Evolutionary conservation across 2,329 filamentous ascomycete genomes (phyloP), one percentile per base, ranked within the genome.

Genomic region (Botrytis fragariae): DNA sequence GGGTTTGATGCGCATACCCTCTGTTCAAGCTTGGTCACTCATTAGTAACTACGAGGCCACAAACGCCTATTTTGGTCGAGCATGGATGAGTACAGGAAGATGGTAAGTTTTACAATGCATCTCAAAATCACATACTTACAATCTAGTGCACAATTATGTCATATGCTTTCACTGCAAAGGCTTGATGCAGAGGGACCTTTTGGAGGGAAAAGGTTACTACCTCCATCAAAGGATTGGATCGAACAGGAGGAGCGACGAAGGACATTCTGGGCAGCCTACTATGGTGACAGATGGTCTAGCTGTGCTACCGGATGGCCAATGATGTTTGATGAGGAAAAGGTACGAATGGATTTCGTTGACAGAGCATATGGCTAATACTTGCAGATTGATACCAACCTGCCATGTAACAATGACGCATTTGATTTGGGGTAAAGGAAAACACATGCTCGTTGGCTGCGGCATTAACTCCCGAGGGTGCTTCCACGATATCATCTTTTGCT

Each of bases 301-400:
- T 93, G 97, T 69, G 94, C 93, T 20, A 97, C 94, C 6, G 95
- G 95, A 3, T 98, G 95, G 95, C 93, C 95, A 0, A 91, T 93
- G 84, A 84, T 90, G 39, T 90, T 97, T 60, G 91, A 97, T 75
- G 87, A 93, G 73, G 85, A 85, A 79, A 93, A 97, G 29, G 71
- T 72, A 68, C 3, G 37, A 7, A 20, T 39, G 22, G 14, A 57
- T 42, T n/a, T 22, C 44, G n/a, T 72, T 35, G 59, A 63, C 77
- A 78, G 68, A 29, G 29, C 8, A 9, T 57, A 4, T 35, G 12
- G 25, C 65, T 79, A 48, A 54, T 16, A 35, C 37, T 0, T n/a
- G 20, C 7, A 72, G 78, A 80, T 81, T 74, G 86, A 90, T 78
- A 97, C 93, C 1, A 91, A 92, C 75, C 85, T 98, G n/a, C 95